phyloP scores from a whole-genome alignment of 306 rosid genomes.

The Clitoria ternatea region DNA sequence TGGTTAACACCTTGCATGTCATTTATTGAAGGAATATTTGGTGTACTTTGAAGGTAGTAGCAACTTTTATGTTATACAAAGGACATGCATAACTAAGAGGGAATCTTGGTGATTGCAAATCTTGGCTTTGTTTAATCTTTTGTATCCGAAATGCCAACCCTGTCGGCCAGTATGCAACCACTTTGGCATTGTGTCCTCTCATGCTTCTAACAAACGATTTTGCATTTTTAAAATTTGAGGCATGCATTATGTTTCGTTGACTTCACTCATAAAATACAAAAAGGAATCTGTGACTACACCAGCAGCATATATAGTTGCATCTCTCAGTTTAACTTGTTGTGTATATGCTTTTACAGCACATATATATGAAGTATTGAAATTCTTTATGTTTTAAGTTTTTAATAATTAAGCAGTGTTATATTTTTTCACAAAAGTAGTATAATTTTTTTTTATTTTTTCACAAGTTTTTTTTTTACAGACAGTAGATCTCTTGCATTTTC shows the following conservation, averaged over 20 bases:
- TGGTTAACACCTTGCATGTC: not conserved
- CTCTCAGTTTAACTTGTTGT: too few relatives aligned
- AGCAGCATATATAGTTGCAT: not conserved
- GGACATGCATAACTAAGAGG: not conserved
- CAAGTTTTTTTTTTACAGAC: not conserved
- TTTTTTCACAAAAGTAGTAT: too few relatives aligned
- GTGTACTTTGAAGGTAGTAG: not conserved
- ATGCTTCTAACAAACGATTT: conserved; percentile 2
- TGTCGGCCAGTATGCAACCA: conserved; percentile 14
- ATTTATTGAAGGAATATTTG: conserved; percentile 7
- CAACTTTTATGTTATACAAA: not conserved
- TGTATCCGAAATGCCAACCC: conserved; percentile 20
- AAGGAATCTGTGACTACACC: not conserved
- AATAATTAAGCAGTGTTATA: too few relatives aligned
- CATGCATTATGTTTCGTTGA: conserved; percentile 22
- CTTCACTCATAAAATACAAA: conserved; percentile 16
- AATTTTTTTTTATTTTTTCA: too few relatives aligned
- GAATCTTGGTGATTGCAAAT: conserved; percentile 16
- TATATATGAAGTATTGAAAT: too few relatives aligned
- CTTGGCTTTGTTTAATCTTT: not conserved
- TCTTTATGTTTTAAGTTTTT: too few relatives aligned
- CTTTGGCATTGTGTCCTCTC: conserved; percentile 6
- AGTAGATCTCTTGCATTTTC: not conserved
- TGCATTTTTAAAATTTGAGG: conserved; percentile 12
- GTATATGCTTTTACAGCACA: too few relatives aligned